Base-by-base conservation (phyloP, 768 basidiomycete species). In the Boletus edulis region DNA sequence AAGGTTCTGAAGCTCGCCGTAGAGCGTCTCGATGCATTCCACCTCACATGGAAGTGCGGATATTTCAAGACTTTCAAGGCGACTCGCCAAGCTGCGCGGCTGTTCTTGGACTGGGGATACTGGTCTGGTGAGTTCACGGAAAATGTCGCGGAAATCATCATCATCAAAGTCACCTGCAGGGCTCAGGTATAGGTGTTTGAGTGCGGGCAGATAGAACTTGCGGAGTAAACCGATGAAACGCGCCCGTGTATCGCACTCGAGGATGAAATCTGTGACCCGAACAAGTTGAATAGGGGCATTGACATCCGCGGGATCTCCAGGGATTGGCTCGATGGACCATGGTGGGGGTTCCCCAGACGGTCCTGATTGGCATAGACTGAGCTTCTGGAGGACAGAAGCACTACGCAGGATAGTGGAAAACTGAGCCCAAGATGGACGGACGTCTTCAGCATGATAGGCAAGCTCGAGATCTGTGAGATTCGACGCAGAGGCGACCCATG, bases 371-470 rank as follows among this genome's bases (percentile, higher is more conserved):
- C 73, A 75, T 11, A 91, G 72, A 3, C 75, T 75, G 52, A 91
- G 77, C 3, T n/a, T 75, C 29, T 74, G 66, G 11, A 91, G 76
- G 37, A 79, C 70, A 3, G 87, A 81, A 3, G 84, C 85, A 24
- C 68, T 61, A 11, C 69, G 66, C 39, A 91, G 64, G 18, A 87
- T 82, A 29, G 76, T 64, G 29, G 69, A 62, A 58, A 90, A 85
- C 14, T 78, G 75, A 11, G 62, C 55, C 68, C 79, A 87, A 5
- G 78, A 75, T 3, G 87, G 89, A 14, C 86, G 81, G 14, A 84
- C 84, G 62, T 86, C 81, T 27, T 77, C 73, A 9, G 78, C 67
- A 60, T 87, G 87, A 70, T 79, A 88, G 0, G 82, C 79, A 40
- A 90, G 72, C 60, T 86, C 81, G 20, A 90, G 65, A 14, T 80